phyloP scores from a whole-genome alignment of 1,139 yeast genomes.

The Kodamaea ohmeri region DNA sequence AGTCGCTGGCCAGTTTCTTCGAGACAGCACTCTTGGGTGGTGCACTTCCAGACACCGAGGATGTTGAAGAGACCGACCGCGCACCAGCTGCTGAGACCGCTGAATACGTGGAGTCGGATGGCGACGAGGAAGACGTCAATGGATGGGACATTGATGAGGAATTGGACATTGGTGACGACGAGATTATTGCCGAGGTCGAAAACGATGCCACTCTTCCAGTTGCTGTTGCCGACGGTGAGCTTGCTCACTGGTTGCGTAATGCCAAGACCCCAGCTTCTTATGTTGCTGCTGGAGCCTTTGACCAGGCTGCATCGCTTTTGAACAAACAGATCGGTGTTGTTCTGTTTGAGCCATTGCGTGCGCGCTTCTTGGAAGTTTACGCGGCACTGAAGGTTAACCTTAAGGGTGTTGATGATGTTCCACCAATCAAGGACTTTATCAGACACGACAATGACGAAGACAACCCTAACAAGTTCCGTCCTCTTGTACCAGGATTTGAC shows the following conservation, averaged over 20 bases:
- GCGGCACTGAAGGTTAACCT: constrained; percentile 73
- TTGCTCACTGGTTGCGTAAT: constrained; percentile 81
- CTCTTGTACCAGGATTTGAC: constrained; percentile 74
- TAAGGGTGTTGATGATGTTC: constrained; percentile 68
- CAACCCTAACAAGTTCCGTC: constrained; percentile 54
- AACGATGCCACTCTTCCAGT: constrained; percentile 28
- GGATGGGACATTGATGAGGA: constrained; percentile 53
- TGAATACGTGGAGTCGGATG: constrained; percentile 25
- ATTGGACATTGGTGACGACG: constrained; percentile 46
- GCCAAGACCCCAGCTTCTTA: constrained; percentile 90
- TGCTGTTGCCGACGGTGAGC: constrained; percentile 50
- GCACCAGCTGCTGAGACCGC: background rate
- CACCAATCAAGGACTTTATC: constrained; percentile 67
- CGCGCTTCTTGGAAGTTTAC: constrained; percentile 79
- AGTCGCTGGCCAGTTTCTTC: constrained; percentile 71
- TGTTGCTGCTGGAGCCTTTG: constrained; percentile 95
- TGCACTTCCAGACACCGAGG: constrained; percentile 61
- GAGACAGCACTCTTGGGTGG: constrained; percentile 78
- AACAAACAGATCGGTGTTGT: constrained; percentile 86
- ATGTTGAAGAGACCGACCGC: constrained; percentile 40
- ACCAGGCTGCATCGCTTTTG: constrained; percentile 89
- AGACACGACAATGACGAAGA: constrained; percentile 62
- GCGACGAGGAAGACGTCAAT: constrained; percentile 52
- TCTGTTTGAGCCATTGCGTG: constrained; percentile 82
- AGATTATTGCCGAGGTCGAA: constrained; percentile 24